Percentiles rank a stretch among this genome's conserved stretches.
phyloP scores from a whole-genome alignment of 2,329 filamentous ascomycete species.

The Xylariaceae sp. region DNA sequence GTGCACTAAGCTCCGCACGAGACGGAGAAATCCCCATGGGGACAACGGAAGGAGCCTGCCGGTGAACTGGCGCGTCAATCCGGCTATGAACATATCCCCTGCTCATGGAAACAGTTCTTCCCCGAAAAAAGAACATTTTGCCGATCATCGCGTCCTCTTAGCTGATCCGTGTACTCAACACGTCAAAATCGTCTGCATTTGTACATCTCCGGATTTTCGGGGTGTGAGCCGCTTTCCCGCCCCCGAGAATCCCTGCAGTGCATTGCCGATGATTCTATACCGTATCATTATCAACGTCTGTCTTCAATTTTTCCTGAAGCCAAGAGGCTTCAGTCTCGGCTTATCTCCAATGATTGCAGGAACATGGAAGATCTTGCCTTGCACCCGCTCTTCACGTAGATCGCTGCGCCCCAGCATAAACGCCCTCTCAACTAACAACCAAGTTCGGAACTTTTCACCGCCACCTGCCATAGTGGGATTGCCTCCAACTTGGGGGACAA shows the following conservation, averaged over 20 bases:
- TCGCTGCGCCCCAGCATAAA: neutral
- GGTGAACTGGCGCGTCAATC: constrained; percentile 5
- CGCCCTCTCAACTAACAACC: neutral
- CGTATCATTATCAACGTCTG: neutral
- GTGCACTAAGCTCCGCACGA: constrained; percentile 3
- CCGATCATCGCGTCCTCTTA: neutral
- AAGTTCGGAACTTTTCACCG: neutral
- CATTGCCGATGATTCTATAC: neutral
- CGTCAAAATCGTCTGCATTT: neutral
- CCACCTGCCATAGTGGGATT: neutral
- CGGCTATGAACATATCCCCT: neutral
- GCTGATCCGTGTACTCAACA: neutral
- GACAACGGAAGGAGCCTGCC: constrained; percentile 16
- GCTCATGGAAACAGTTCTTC: neutral
- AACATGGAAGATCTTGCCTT: neutral
- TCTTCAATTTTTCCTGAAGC: neutral
- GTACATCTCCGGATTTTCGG: constrained; percentile 15
- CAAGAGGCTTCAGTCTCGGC: neutral
- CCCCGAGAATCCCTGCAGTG: neutral
- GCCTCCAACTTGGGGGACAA: neutral
- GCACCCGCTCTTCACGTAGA: neutral
- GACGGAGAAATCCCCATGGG: constrained; percentile 14
- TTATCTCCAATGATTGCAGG: neutral
- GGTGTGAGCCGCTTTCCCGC: constrained; percentile 5
- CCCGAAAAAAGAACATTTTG: neutral